These are phyloP conservation scores for Daedaleopsis nitida DNA, from an alignment of 768 basidiomycete species.

Conservation along the genomic window DNA sequence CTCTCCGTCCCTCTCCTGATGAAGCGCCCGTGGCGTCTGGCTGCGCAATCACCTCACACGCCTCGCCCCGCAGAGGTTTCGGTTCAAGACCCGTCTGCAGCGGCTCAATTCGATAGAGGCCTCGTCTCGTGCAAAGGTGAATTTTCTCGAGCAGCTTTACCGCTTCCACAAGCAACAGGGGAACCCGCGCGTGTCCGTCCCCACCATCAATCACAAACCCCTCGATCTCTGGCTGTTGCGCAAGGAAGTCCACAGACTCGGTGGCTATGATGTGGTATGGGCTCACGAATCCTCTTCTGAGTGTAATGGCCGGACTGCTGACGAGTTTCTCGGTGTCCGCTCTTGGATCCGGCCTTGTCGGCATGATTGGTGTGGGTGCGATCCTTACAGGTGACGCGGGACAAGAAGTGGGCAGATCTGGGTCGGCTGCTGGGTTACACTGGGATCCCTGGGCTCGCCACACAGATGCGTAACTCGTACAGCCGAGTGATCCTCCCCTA, in stretches of 20 bases:
- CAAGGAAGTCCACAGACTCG: constrained; percentile 87
- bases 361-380: constrained; percentile 5
- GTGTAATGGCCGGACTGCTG: background rate
- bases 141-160: constrained; percentile 96
- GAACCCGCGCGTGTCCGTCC: constrained; percentile 86
- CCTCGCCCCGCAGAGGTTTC: constrained; percentile 62
- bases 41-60: constrained; percentile 13
- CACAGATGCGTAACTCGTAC: constrained; percentile 90
- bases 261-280: constrained; percentile 85
- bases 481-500: constrained; percentile 93
- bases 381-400: constrained; percentile 67
- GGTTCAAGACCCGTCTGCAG: constrained; percentile 94
- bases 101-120: constrained; percentile 97
- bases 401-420: constrained; percentile 87
- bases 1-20: background rate
- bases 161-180: constrained; percentile 97
- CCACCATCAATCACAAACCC: constrained; percentile 89
- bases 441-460: constrained; percentile 78
- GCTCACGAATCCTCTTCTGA: background rate
- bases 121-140: constrained; percentile 93
- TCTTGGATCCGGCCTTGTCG: background rate
- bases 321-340: background rate
- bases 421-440: constrained; percentile 83
- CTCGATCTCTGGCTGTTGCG: constrained; percentile 92
- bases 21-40: constrained; percentile 5